Evolutionary conservation across 148 eudicot species (phyloP).

Genomic region (Dianthus caryophyllus): DNA sequence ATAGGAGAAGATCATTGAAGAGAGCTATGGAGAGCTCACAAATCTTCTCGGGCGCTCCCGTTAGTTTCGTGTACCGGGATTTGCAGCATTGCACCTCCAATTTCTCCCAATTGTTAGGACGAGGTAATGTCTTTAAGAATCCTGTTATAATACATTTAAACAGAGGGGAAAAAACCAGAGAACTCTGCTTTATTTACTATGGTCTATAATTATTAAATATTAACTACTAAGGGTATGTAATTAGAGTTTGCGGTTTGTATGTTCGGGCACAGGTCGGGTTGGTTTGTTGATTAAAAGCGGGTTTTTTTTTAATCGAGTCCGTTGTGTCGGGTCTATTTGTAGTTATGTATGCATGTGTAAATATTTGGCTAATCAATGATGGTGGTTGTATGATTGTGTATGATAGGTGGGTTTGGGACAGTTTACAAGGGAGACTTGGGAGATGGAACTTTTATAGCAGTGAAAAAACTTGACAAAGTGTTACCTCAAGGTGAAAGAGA

Average conservation of each 20-base stretch:
- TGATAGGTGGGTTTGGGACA: slow-evolving; percentile 86
- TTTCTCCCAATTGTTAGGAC: slow-evolving; percentile 70
- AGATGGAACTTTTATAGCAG: slow-evolving; percentile 78
- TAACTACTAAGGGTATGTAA: too few relatives aligned
- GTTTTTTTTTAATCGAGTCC: too few relatives aligned
- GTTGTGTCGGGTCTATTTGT: neutral
- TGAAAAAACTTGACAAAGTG: slow-evolving; percentile 80
- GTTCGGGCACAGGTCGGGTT: too few relatives aligned
- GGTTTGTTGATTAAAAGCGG: too few relatives aligned
- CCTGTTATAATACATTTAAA: neutral
- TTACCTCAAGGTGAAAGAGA: slow-evolving; percentile 93
- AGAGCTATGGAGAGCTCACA: slow-evolving; percentile 60
- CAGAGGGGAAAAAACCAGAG: slow-evolving; percentile 16
- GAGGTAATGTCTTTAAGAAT: slow-evolving; percentile 37
- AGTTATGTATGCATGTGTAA: neutral
- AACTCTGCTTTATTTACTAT: slow-evolving; percentile 14
- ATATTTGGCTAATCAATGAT: neutral
- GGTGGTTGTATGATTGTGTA: slow-evolving; percentile 6
- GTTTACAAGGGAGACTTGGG: slow-evolving; percentile 81
- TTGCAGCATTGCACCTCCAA: slow-evolving; percentile 57
- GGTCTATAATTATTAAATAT: too few relatives aligned
- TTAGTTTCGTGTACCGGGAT: slow-evolving; percentile 65
- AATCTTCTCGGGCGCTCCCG: slow-evolving; percentile 73
- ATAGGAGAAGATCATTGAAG: slow-evolving; percentile 48
- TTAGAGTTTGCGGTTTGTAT: too few relatives aligned